Evolutionary conservation across 345 rosid genomes (phyloP).

Genomic region (Linum tenue): DNA sequence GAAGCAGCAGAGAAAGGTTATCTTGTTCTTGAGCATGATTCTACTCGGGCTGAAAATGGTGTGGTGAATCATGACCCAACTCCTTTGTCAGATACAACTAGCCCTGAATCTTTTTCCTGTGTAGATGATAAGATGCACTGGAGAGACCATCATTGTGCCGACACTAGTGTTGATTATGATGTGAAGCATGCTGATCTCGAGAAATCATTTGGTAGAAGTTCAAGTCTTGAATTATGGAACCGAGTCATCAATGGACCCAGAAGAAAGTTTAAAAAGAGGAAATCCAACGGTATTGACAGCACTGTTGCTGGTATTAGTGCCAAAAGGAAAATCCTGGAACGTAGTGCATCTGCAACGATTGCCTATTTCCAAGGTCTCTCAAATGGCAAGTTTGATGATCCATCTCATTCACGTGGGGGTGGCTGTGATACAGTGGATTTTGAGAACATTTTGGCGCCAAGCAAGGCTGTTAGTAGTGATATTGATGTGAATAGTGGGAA

Average conservation of each 20-base stretch:
- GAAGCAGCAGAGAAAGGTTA: conserved; percentile 79
- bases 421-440: conserved; percentile 35
- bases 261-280: conserved; percentile 51
- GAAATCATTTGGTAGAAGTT: conserved; percentile 79
- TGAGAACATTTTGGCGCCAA: conserved; percentile 31
- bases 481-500: conserved; percentile 9
- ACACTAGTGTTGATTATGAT: conserved; percentile 68
- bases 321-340: conserved; percentile 67
- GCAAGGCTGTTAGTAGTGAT: conserved; percentile 22
- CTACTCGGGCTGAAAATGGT: conserved; percentile 32
- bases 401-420: conserved; percentile 24
- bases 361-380: conserved; percentile 52
- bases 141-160: conserved; percentile 73
- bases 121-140: conserved; percentile 71
- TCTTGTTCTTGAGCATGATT: conserved; percentile 39
- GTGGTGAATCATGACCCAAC: conserved; percentile 26
- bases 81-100: conserved; percentile 27
- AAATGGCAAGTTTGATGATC: conserved; percentile 30
- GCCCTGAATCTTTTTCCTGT: conserved; percentile 42
- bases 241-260: conserved; percentile 47
- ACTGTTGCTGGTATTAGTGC: conserved; percentile 38
- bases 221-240: conserved; percentile 63
- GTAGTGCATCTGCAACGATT: conserved; percentile 63
- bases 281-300: conserved; percentile 35
- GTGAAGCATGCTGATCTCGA: conserved; percentile 84